Base-by-base conservation (phyloP, 2,329 filamentous ascomycete genomes). In the Zymoseptoria passerinii region DNA sequence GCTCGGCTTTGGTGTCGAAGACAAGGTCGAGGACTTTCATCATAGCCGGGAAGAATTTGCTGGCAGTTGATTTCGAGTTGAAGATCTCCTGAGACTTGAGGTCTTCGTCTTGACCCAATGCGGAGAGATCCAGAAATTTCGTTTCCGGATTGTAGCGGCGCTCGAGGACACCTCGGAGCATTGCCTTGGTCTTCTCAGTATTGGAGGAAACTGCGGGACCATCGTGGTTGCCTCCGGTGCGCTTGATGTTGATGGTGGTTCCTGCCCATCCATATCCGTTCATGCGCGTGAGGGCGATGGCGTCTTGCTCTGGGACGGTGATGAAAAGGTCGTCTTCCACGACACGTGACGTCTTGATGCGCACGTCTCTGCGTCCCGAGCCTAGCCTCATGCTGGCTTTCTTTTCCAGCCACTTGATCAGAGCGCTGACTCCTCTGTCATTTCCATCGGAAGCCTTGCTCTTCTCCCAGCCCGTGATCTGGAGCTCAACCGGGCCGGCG, bases 41-140 rank as follows among this genome's bases (percentile, higher is more conserved):
- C 61, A 97, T 80, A 1, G 89, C 92, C 55, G 89, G 89, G 75
- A 97, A 96, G 62, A 96, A 89, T 72, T 96, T 99, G 63, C 88
- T 83, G 51, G 88, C 85, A 1, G 85, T 86, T 3, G 86, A 84
- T 59, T 81, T 83, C 59, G 78, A 83, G 61, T 84, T 82, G 71
- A 95, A 91, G 68, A 92, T 88, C 44, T 89, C 89, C 73, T 91
- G 85, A 49, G 82, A 79, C 56, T 85, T 78, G 4, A 97, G 81
- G 58, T 86, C 83, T 1, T 83, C 76, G 67, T 97, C 92, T 52
- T 82, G 78, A 29, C 83, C 86, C 8, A 97, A 82, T 1, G 81
- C 79, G n/a, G 90, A 91, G 8, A 99, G 83, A 69, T 95, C 85
- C 48, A 97, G 81, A 0, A 96, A 77, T 73, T 95, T 96, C 55